Evolutionary conservation across 441 rosid genomes (phyloP).

Genomic region (Breynia disticha): DNA sequence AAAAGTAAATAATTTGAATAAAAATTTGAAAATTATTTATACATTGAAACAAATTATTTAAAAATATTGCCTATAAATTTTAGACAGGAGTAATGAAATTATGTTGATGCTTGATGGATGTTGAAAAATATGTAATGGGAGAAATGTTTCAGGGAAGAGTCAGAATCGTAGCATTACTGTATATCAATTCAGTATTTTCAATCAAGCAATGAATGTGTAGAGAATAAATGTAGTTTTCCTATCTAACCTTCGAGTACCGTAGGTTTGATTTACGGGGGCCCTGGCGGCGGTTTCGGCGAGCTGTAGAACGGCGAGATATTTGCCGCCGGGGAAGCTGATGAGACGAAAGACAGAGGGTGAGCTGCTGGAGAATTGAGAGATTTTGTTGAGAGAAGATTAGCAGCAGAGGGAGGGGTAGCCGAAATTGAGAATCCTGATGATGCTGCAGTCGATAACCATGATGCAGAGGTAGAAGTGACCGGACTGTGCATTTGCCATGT

Average conservation of each 20-base stretch:
- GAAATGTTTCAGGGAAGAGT: conserved; percentile 4
- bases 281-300: conserved; percentile 27
- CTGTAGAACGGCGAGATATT: conserved; percentile 20
- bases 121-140: too few relatives aligned
- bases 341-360: conserved; percentile 29
- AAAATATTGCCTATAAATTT: too few relatives aligned
- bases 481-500: conserved; percentile 58
- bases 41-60: too few relatives aligned
- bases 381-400: conserved; percentile 41
- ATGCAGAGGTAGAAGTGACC: conserved; percentile 31
- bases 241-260: conserved; percentile 6
- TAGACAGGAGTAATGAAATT: not conserved
- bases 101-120: too few relatives aligned
- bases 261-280: conserved; percentile 22
- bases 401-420: conserved; percentile 41
- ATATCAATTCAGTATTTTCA: conserved; percentile 6
- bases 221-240: conserved; percentile 3
- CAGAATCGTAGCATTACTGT: conserved; percentile 1
- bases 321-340: conserved; percentile 21
- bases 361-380: conserved; percentile 24
- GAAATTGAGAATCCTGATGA: conserved; percentile 98
- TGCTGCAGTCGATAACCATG: conserved; percentile 82
- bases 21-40: too few relatives aligned
- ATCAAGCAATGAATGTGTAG: conserved; percentile 14
- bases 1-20: too few relatives aligned